Conservation (phyloP, 2,329 filamentous ascomycete genomes). For the Colletotrichum sp. region DNA sequence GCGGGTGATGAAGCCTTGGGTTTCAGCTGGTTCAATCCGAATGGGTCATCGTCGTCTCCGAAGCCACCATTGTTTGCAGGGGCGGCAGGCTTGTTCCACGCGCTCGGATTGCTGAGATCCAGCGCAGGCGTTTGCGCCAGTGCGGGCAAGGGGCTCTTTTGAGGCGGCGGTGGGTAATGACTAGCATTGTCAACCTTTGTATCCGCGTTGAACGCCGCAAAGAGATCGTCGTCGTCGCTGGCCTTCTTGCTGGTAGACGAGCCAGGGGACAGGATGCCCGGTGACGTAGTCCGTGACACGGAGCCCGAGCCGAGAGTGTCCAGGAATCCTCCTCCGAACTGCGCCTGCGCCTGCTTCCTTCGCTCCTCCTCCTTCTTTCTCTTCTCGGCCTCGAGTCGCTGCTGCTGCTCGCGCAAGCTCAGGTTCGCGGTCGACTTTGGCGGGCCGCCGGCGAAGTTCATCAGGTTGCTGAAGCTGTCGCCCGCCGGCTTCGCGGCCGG, state of each 20-base stretch:
- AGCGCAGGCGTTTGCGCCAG: conserved; percentile 42
- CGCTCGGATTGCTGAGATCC: conserved; percentile 58
- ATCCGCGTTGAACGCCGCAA: conserved; percentile 70
- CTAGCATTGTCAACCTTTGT: conserved; percentile 72
- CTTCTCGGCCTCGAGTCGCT: conserved; percentile 68
- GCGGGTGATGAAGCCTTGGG: conserved; percentile 36
- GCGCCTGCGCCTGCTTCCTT: conserved; percentile 72
- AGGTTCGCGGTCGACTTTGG: conserved; percentile 72
- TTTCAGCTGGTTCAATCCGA: conserved; percentile 75
- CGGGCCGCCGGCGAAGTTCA: conserved; percentile 61
- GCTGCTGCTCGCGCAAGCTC: conserved; percentile 78
- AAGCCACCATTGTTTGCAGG: conserved; percentile 39
- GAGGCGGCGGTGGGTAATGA: conserved; percentile 63
- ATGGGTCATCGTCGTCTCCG: conserved; percentile 84
- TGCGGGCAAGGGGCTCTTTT: conserved; percentile 48
- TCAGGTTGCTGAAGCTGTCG: conserved; percentile 81
- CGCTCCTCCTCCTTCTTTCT: conserved; percentile 76
- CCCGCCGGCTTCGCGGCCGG: conserved; percentile 55
- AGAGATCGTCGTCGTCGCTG: conserved; percentile 65
- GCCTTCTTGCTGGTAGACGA: conserved; percentile 31
- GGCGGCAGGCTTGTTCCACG: conserved; percentile 51
- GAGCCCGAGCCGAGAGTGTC: conserved; percentile 68
- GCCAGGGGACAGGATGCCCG: conserved; percentile 34
- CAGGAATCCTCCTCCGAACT: conserved; percentile 82
- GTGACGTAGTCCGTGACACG: conserved; percentile 51